These are phyloP conservation scores for Geotrichum cucujoidarum DNA, from an alignment of 1,139 yeast genomes.

Conservation along the genomic window DNA sequence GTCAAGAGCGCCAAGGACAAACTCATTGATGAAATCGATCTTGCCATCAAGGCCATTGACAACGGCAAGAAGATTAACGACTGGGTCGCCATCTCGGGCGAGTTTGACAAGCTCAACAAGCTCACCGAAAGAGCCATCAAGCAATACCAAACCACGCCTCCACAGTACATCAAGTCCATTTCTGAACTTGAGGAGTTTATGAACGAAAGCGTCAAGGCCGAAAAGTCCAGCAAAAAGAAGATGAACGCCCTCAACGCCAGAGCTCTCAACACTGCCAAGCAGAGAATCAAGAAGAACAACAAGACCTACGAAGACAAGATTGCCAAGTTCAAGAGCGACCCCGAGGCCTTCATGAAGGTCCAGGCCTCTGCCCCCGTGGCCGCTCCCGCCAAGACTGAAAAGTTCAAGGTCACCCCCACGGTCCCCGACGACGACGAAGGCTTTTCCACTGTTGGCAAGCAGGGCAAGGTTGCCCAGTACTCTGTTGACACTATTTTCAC, in stretches of 20 bases:
- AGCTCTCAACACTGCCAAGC: constrained; percentile 82
- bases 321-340: constrained; percentile 59
- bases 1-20: constrained; percentile 94
- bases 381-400: constrained; percentile 25
- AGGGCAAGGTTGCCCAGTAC: constrained; percentile 37
- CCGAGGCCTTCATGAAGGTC: constrained; percentile 65
- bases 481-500: constrained; percentile 54
- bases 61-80: constrained; percentile 65
- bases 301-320: constrained; percentile 61
- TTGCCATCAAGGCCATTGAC: constrained; percentile 62
- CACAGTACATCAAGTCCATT: constrained; percentile 61
- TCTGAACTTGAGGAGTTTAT: constrained; percentile 71
- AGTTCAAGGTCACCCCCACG: constrained; percentile 21
- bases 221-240: constrained; percentile 57
- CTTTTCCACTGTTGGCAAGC: constrained; percentile 41
- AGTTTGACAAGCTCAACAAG: constrained; percentile 73
- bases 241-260: constrained; percentile 79
- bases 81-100: constrained; percentile 70
- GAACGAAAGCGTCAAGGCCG: constrained; percentile 52
- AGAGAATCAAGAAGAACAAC: constrained; percentile 76
- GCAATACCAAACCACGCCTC: constrained; percentile 67
- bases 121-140: constrained; percentile 63
- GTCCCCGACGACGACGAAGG: constrained; percentile 36
- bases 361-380: constrained; percentile 40
- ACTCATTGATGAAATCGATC: constrained; percentile 78